Percentiles rank a stretch among this genome's conserved stretches.
These are phyloP conservation scores for Tetracladium maxilliforme DNA, from an alignment of 2,329 filamentous ascomycete genomes.

Conservation along the genomic window DNA sequence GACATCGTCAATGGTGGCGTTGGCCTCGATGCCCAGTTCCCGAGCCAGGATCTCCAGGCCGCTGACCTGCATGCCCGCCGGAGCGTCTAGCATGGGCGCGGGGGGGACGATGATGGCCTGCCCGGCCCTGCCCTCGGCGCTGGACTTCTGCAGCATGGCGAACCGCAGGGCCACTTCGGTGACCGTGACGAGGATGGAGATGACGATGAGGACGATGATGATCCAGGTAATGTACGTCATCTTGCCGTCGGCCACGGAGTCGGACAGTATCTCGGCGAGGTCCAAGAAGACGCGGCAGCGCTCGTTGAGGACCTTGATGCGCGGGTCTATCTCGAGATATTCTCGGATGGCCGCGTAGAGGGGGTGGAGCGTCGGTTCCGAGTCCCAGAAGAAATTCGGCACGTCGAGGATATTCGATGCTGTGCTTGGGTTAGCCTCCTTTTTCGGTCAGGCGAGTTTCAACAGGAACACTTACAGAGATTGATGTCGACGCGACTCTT, in stretches of 20 bases:
- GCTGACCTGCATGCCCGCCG: no score
- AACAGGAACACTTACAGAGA: conserved; percentile 53
- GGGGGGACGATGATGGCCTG: conserved; percentile 4
- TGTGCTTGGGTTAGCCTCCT: conserved; percentile 19
- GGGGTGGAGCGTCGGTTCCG: conserved; percentile 85
- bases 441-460: neutral
- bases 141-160: conserved; percentile 47
- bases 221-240: conserved; percentile 98
- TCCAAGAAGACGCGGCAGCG: conserved; percentile 93
- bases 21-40: no score
- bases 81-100: no score
- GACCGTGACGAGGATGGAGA: conserved; percentile 84
- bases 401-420: conserved; percentile 93
- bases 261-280: conserved; percentile 84
- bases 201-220: conserved; percentile 81
- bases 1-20: no score
- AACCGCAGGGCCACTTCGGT: conserved; percentile 83
- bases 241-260: conserved; percentile 84
- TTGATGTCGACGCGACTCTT: conserved; percentile 95
- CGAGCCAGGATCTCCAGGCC: no score
- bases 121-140: conserved; percentile 4
- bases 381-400: conserved; percentile 97
- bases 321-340: conserved; percentile 92
- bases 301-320: conserved; percentile 94
- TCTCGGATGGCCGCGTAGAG: conserved; percentile 90